Conservation (phyloP, 495 filamentous ascomycete genomes). For the Tuber borchii region DNA sequence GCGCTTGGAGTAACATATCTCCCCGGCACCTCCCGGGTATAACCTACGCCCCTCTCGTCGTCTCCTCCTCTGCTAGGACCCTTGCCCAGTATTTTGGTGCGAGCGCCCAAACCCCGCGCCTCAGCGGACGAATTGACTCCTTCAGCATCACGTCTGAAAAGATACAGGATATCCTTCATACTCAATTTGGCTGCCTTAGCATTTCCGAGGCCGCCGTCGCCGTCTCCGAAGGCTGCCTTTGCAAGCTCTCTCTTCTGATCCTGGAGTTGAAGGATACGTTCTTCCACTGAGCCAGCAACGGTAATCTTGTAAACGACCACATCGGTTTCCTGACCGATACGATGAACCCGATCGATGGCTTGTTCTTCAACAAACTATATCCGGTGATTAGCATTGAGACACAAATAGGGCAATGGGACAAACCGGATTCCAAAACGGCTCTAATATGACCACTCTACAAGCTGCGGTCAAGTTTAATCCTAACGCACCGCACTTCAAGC, state of each 20-base stretch:
- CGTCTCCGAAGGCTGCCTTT: constrained; percentile 73
- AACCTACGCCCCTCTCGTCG: constrained; percentile 21
- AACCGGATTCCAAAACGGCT: constrained; percentile 97
- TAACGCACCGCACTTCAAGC: constrained; percentile 83
- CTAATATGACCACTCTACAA: constrained; percentile 84
- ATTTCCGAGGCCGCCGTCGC: constrained; percentile 50
- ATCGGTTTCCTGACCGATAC: constrained; percentile 87
- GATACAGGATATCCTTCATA: constrained; percentile 84
- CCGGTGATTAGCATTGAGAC: constrained; percentile 14
- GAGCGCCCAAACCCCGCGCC: constrained; percentile 20
- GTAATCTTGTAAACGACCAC: constrained; percentile 92
- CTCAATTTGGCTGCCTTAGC: constrained; percentile 70
- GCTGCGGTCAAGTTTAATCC: constrained; percentile 93
- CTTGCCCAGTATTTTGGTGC: constrained; percentile 32
- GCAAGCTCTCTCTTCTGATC: constrained; percentile 86
- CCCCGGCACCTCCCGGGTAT: constrained; percentile 28
- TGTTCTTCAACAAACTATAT: constrained; percentile 87
- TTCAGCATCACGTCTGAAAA: constrained; percentile 76
- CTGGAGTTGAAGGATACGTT: constrained; percentile 84
- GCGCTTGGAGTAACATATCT: constrained; percentile 20
- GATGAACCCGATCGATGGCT: constrained; percentile 95
- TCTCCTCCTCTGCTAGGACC: constrained; percentile 15
- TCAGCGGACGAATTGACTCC: constrained; percentile 7
- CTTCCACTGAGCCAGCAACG: constrained; percentile 77
- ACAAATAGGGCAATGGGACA: constrained; percentile 41